Base-by-base conservation (phyloP, 352 stramenopile genomes). In the Plasmopara muralis region DNA sequence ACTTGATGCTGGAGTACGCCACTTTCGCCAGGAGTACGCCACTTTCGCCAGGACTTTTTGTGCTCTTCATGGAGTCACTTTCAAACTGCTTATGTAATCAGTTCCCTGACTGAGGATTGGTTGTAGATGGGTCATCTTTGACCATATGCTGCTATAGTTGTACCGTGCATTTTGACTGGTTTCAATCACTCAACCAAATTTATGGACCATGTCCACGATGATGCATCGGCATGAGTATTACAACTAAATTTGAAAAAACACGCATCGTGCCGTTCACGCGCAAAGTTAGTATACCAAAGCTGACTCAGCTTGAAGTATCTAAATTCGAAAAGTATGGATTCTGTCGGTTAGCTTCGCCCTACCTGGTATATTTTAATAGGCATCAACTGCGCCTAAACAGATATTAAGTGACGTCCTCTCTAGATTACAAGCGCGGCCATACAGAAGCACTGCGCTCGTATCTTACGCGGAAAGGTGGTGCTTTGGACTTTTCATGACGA, bases 1-100 rank as follows among this genome's bases (percentile, higher is more conserved):
- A 2, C 29, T 65, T 5, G 57, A 33, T 0, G 34, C 46, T 9
- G 51, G 51, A 10, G 57, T 65, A 15, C 46, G 41, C 13, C 50
- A 65, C 47, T 25, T 25, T 25, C n/a, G n/a, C n/a, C n/a, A n/a
- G n/a, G n/a, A 46, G 57, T 37, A 40, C 60, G 12, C 46, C 46
- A 25, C 46, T 65, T 8, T 60, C 57, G 1, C 51, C 57, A 6
- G 57, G 31, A 10, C 20, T 65, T 7, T 65, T 60, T 18, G 47
- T 65, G 8, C 0, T 52, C 4, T 60, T 57, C 18, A 34, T 59
- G 0, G 35, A 64, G 18, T 46, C 50, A 10, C 42, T 64, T 12
- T 33, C 57, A 1, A 48, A 47, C 20, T 57, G 25, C 18, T 37
- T 62, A 6, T 35, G 55, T 20, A 9, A 4, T 14, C 25, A 9